Evolutionary conservation across 768 basidiomycete genomes (phyloP).

Genomic region (Leccinum olivaceopallidum): DNA sequence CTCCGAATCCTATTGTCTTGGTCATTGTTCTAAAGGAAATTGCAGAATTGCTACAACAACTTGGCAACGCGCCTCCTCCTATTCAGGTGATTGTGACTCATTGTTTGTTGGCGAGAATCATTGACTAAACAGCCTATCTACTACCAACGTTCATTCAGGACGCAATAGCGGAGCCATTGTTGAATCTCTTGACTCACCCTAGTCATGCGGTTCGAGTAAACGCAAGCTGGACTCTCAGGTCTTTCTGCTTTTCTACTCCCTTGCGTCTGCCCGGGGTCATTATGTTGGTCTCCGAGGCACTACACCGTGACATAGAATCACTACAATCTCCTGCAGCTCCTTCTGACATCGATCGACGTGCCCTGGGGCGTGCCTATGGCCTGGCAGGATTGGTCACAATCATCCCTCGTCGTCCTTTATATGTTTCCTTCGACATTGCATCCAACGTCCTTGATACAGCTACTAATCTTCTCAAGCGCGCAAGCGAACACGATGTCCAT

Average conservation of each 20-base stretch:
- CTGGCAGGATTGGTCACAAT: constrained; percentile 85
- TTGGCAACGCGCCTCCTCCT: constrained; percentile 89
- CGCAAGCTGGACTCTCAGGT: constrained; percentile 84
- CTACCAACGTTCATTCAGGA: constrained; percentile 47
- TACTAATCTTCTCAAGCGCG: constrained; percentile 84
- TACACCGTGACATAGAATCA: constrained; percentile 79
- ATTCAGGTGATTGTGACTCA: constrained; percentile 59
- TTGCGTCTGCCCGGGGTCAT: constrained; percentile 80
- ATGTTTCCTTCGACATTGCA: constrained; percentile 92
- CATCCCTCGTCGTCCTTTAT: constrained; percentile 85
- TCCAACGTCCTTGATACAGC: constrained; percentile 91
- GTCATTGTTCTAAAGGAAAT: constrained; percentile 80
- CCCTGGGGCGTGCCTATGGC: constrained; percentile 88
- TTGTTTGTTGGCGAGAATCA: background rate
- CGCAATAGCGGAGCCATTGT: constrained; percentile 79
- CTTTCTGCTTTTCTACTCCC: constrained; percentile 90
- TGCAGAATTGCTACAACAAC: constrained; percentile 80
- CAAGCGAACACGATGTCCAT: constrained; percentile 87
- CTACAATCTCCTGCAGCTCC: constrained; percentile 72
- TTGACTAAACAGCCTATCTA: background rate
- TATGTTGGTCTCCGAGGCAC: constrained; percentile 71
- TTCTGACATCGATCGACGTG: constrained; percentile 66
- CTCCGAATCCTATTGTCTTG: constrained; percentile 67
- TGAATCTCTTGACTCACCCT: constrained; percentile 85
- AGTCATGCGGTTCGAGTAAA: constrained; percentile 84